These are phyloP conservation scores for Tetragonia tetragonoides DNA, from an alignment of 148 eudicot species.

Conservation along the genomic window DNA sequence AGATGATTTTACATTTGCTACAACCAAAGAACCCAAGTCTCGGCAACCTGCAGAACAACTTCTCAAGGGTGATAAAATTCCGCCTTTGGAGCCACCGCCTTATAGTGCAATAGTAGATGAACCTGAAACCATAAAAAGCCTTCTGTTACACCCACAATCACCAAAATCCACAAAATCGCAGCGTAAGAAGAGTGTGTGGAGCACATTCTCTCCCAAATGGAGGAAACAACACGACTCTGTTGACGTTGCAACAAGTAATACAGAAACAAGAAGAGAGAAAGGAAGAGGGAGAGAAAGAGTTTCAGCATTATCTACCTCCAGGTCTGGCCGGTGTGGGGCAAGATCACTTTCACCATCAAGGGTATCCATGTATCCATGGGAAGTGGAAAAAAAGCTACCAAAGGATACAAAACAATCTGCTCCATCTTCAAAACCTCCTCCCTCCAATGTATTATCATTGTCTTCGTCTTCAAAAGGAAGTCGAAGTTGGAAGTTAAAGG, in stretches of 20 bases:
- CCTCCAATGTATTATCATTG: neutral
- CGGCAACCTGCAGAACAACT: neutral
- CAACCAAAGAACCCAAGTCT: neutral
- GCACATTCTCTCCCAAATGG: slow-evolving; percentile 24
- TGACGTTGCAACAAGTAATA: neutral
- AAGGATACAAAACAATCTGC: slow-evolving; percentile 18
- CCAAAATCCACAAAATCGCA: slow-evolving; percentile 7
- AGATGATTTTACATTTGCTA: slow-evolving; percentile 11
- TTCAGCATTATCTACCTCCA: slow-evolving; percentile 19
- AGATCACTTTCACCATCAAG: slow-evolving; percentile 59
- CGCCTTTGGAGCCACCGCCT: neutral
- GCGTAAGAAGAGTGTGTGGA: slow-evolving; percentile 41
- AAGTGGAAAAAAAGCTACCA: slow-evolving; percentile 22
- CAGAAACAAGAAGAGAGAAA: slow-evolving; percentile 31
- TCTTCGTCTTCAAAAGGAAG: slow-evolving; percentile 26
- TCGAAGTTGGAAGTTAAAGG: slow-evolving; percentile 64
- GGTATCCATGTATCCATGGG: slow-evolving; percentile 50
- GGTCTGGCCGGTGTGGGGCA: slow-evolving; percentile 30
- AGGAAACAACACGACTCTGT: slow-evolving; percentile 11
- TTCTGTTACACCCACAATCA: slow-evolving; percentile 19
- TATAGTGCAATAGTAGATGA: neutral
- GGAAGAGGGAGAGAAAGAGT: slow-evolving; percentile 18
- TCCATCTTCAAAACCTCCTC: slow-evolving; percentile 1
- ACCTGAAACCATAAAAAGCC: slow-evolving; percentile 5
- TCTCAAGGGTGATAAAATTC: neutral